Base-by-base conservation (phyloP, 2,329 filamentous ascomycete species). In the Ophiostoma angusticollis region DNA sequence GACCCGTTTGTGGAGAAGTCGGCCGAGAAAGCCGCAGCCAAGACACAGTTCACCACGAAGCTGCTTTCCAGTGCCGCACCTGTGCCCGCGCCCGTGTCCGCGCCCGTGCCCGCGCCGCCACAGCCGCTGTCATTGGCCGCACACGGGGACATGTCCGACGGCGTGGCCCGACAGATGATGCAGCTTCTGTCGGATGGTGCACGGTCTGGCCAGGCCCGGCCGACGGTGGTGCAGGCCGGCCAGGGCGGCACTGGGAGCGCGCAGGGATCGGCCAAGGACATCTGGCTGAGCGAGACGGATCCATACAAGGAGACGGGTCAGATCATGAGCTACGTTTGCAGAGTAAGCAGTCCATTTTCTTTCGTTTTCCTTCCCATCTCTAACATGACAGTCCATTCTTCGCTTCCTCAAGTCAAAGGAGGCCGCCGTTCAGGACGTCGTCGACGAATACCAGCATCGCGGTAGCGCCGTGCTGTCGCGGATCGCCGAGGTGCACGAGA, bases 351-450 rank as follows among this genome's bases (percentile, higher is more conserved):
- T 2, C 1, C 14, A 0, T 29, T 18, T n/a, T 29, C 5, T 18
- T 5, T 28, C 3, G 17, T 14, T 5, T 6, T 35, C 11, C 21
- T 9, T 5, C 9, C 1, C 3, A 7, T 18, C 9, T 5, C 39
- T 41, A 35, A 41, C 23, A 11, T 6, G 5, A n/a, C 3, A 46
- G 44, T 44, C 46, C 1, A 17, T 48, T 5, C 31, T 48, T 9
- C 44, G 46, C 2, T 45, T 45, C 12, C 41, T 48, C 29, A 48
- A 48, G 11, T 42, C 46, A 13, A 48, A 48, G 17, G 46, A 48
- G 17, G 31, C 38, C 3, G 46, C 46, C 14, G 36, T 48, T 13
- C 40, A 43, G 1, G 46, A 48, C n/a, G 42, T 48, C 6, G 40
- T 45, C 3, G 23, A 32, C 9, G 46, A 48, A 13, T 48, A 45